Percentiles rank a stretch among this genome's conserved stretches.
phyloP scores from a whole-genome alignment of 2,329 filamentous ascomycete genomes.

The Sporothrix curviconia region DNA sequence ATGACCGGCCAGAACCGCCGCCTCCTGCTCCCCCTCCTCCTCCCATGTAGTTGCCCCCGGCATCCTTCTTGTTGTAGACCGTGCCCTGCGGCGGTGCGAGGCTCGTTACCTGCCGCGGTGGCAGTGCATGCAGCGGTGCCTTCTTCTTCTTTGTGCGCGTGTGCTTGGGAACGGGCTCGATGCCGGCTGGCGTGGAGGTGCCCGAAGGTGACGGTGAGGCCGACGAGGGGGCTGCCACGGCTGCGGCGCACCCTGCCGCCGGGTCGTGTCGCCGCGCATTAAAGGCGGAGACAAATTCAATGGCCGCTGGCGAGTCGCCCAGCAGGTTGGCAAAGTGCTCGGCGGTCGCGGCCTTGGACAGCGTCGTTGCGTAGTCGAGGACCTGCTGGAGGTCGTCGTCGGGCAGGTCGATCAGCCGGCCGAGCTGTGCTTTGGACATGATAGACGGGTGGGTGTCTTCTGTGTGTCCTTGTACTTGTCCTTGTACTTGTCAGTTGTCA shows the following conservation, averaged over 20 bases:
- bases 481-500: background rate
- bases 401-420: constrained; percentile 74
- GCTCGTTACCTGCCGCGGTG: constrained; percentile 57
- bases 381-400: constrained; percentile 79
- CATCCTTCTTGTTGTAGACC: constrained; percentile 67
- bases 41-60: constrained; percentile 67
- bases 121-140: constrained; percentile 57
- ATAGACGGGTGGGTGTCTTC: background rate
- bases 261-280: constrained; percentile 58
- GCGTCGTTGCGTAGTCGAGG: constrained; percentile 69
- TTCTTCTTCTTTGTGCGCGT: constrained; percentile 48
- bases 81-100: constrained; percentile 57
- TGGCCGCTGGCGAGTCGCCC: constrained; percentile 69
- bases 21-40: too few relatives aligned
- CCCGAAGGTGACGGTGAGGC: background rate
- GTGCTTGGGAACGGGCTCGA: constrained; percentile 42
- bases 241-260: constrained; percentile 15
- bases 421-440: constrained; percentile 62
- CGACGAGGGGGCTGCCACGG: constrained; percentile 2
- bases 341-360: constrained; percentile 70
- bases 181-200: background rate
- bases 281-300: constrained; percentile 75
- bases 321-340: constrained; percentile 84
- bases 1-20: constrained; percentile 31
- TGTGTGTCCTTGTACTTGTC: background rate